phyloP scores from a whole-genome alignment of 202 grass and related monocot species.

The Panicum virgatum region DNA sequence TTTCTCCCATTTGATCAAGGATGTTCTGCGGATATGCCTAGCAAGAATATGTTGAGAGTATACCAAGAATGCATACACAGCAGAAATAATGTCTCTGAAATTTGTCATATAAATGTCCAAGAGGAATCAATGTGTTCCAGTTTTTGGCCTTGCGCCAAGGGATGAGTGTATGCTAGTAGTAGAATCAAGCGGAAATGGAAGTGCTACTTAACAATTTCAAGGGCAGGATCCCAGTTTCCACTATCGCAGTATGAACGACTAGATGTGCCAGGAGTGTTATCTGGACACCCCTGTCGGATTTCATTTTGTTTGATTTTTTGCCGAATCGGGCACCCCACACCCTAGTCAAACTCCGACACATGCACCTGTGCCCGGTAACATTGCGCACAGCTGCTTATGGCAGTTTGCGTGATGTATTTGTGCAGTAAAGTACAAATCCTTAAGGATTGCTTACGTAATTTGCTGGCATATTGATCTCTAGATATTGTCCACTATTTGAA shows the following conservation, averaged over 20 bases:
- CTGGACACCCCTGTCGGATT: neutral
- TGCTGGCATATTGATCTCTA: neutral
- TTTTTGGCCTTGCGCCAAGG: neutral
- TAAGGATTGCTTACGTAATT: neutral
- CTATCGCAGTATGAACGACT: neutral
- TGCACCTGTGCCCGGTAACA: neutral
- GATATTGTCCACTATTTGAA: neutral
- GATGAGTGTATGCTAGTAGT: neutral
- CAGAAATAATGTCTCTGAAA: neutral
- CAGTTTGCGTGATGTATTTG: conserved; percentile 21
- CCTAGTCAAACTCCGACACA: neutral
- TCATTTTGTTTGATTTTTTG: neutral
- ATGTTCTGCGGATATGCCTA: neutral
- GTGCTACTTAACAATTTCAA: neutral
- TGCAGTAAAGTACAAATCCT: conserved; percentile 12
- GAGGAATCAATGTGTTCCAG: neutral
- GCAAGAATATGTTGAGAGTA: neutral
- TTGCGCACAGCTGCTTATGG: neutral
- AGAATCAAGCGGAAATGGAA: neutral
- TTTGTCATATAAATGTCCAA: neutral
- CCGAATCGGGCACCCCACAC: neutral
- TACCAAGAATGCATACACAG: neutral
- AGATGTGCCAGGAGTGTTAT: neutral
- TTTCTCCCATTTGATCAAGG: neutral
- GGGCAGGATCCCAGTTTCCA: neutral